These are phyloP conservation scores for Starmerella asiatica DNA, from an alignment of 805 yeast species.

Conservation along the genomic window DNA sequence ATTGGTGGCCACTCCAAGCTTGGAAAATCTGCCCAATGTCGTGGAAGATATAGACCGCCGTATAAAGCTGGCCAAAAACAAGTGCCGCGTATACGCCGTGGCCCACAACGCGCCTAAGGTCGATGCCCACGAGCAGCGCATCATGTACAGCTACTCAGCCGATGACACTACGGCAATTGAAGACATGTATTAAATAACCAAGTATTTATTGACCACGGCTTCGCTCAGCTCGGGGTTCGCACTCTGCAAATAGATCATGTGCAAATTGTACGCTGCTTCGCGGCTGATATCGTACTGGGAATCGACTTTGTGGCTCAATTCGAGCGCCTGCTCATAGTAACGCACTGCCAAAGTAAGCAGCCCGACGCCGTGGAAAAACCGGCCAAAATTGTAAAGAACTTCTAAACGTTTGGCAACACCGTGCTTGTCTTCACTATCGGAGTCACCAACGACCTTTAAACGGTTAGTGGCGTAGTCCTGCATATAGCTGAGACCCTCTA, in stretches of 20 bases:
- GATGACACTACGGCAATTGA: slow-evolving; percentile 27
- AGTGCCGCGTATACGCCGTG: slow-evolving; percentile 40
- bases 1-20: slow-evolving; percentile 25
- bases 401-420: slow-evolving; percentile 39
- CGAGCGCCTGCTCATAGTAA: slow-evolving; percentile 55
- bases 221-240: slow-evolving; percentile 60
- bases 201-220: slow-evolving; percentile 48
- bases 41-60: slow-evolving; percentile 44
- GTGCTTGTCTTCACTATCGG: slow-evolving; percentile 2
- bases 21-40: slow-evolving; percentile 38
- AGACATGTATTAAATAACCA: slow-evolving; percentile 32
- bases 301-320: slow-evolving; percentile 17
- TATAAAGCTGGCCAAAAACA: slow-evolving; percentile 46
- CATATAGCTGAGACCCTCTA: slow-evolving; percentile 74
- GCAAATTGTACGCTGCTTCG: slow-evolving; percentile 79
- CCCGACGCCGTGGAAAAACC: slow-evolving; percentile 75
- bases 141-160: slow-evolving; percentile 20
- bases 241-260: slow-evolving; percentile 57
- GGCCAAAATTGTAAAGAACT: slow-evolving; percentile 66
- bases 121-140: slow-evolving; percentile 28
- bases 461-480: slow-evolving; percentile 54
- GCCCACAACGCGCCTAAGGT: slow-evolving; percentile 22
- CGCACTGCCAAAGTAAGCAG: slow-evolving; percentile 56
- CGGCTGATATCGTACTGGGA: slow-evolving; percentile 45
- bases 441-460: slow-evolving; percentile 2